Evolutionary conservation across 495 filamentous ascomycete species (phyloP).

Genomic region (Lasiosphaeriaceae sp.): DNA sequence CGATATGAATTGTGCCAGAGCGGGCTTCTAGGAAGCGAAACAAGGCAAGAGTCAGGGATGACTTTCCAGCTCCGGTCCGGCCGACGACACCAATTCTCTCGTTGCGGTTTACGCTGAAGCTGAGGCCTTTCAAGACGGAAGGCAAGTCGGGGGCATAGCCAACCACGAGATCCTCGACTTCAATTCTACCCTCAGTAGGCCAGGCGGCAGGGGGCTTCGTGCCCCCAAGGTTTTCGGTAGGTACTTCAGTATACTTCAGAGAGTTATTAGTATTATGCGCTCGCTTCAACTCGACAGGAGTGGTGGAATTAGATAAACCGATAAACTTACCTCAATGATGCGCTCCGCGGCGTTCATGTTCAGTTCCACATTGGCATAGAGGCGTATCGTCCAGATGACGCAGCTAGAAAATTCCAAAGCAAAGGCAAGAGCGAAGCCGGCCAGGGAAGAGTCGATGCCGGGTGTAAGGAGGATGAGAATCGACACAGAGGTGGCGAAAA

Average conservation of each 20-base stretch:
- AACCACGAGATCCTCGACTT: constrained; percentile 69
- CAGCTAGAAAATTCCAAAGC: constrained; percentile 49
- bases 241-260: constrained; percentile 58
- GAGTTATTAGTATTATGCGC: background rate
- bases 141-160: constrained; percentile 74
- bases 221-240: constrained; percentile 62
- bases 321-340: constrained; percentile 57
- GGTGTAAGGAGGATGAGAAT: constrained; percentile 59
- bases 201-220: constrained; percentile 67
- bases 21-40: constrained; percentile 80
- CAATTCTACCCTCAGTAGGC: constrained; percentile 72
- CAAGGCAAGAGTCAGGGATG: constrained; percentile 73
- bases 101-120: constrained; percentile 65
- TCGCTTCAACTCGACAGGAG: too few species aligned
- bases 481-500: constrained; percentile 65
- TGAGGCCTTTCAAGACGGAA: constrained; percentile 69
- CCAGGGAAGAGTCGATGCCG: constrained; percentile 66
- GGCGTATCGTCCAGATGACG: constrained; percentile 58
- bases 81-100: constrained; percentile 81
- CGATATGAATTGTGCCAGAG: constrained; percentile 66
- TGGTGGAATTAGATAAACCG: background rate
- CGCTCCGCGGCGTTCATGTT: constrained; percentile 84
- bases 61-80: constrained; percentile 84
- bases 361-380: constrained; percentile 65
- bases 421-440: constrained; percentile 71